Conservation (phyloP, 176 grass and related monocot species). For the Oryza australiensis region DNA sequence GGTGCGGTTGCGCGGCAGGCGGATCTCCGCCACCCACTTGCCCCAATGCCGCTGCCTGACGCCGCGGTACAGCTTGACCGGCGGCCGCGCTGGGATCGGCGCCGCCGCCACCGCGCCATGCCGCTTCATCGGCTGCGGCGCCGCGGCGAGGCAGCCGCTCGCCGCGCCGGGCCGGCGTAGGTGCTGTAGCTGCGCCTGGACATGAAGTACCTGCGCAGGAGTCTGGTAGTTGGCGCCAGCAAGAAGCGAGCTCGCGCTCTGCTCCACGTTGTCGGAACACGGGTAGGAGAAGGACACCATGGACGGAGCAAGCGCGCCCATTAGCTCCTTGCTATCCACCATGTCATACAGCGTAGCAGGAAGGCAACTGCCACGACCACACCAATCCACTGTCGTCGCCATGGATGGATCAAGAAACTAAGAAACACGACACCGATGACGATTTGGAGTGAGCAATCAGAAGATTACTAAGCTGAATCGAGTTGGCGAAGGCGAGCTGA, state of each 20-base stretch:
- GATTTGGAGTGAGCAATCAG: not conserved
- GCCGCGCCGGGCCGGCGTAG: not conserved
- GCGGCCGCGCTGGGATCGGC: not conserved
- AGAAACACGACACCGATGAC: not conserved
- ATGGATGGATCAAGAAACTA: conserved; percentile 39
- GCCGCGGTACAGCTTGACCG: conserved; percentile 80
- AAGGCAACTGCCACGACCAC: conserved; percentile 2
- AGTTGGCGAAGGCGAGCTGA: conserved; percentile 17
- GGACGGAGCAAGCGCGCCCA: conserved; percentile 37
- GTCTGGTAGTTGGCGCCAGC: conserved; percentile 33
- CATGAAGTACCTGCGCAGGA: conserved; percentile 25
- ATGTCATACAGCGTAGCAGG: conserved; percentile 32
- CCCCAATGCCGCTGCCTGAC: conserved; percentile 79
- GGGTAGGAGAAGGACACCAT: conserved; percentile 36
- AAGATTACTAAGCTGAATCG: not conserved
- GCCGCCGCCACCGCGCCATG: not conserved
- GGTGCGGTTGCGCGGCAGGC: conserved; percentile 72
- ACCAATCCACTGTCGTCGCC: conserved; percentile 57
- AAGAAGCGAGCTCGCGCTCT: conserved; percentile 17
- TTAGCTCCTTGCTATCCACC: conserved; percentile 45
- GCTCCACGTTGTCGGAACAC: not conserved
- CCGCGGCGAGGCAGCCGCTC: conserved; percentile 13
- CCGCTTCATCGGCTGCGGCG: conserved; percentile 67
- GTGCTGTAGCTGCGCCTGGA: conserved; percentile 50
- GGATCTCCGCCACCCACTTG: conserved; percentile 85